Conservation (phyloP, 495 filamentous ascomycete species). For the Trichoderma reesei region DNA sequence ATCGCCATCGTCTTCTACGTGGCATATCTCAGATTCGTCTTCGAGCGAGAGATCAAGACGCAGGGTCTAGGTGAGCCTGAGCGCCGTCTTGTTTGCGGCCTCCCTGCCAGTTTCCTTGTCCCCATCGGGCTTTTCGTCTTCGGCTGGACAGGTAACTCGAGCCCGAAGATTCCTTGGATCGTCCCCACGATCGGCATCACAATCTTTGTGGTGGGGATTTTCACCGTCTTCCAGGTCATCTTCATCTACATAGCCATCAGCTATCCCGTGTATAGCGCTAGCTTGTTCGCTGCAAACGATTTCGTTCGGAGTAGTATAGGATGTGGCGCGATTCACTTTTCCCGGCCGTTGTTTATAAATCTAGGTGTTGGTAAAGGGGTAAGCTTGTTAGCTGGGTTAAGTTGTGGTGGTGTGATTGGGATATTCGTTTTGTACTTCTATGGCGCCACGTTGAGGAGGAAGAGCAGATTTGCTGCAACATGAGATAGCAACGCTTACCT, state of each 20-base stretch:
- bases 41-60: constrained; percentile 30
- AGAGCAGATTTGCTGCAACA: constrained; percentile 34
- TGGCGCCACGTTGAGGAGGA: constrained; percentile 37
- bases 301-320: constrained; percentile 46
- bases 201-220: constrained; percentile 38
- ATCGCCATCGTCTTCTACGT: constrained; percentile 45
- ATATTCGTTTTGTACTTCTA: constrained; percentile 45
- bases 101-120: constrained; percentile 41
- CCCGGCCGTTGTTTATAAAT: constrained; percentile 45
- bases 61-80: constrained; percentile 42
- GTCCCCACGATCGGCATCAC: constrained; percentile 46
- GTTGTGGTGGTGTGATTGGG: constrained; percentile 43
- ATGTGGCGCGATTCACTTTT: constrained; percentile 47
- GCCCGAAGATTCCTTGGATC: constrained; percentile 47
- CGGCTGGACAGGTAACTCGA: constrained; percentile 44
- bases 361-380: constrained; percentile 47
- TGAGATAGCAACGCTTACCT: background rate
- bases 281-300: constrained; percentile 53
- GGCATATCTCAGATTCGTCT: constrained; percentile 39
- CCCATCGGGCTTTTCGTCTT: constrained; percentile 55
- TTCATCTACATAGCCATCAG: constrained; percentile 53
- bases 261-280: constrained; percentile 56
- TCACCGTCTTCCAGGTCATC: constrained; percentile 46
- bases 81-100: constrained; percentile 43
- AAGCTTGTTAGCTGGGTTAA: constrained; percentile 47